These are phyloP conservation scores for Calocybe cyanea DNA, from an alignment of 768 basidiomycete genomes.

Conservation along the genomic window DNA sequence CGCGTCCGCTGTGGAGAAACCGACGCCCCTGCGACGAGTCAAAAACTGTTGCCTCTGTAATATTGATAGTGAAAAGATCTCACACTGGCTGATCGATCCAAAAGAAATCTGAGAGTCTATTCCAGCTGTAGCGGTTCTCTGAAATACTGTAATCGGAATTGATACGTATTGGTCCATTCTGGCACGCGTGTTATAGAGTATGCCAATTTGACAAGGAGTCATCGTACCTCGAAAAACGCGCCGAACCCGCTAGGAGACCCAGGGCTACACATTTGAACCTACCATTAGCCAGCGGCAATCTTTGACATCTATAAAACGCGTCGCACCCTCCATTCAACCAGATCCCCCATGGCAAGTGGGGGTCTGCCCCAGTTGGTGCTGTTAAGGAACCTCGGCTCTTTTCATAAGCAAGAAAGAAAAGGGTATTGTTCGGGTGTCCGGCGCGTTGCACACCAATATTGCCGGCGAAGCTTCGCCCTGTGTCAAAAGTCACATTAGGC, in stretches of 20 bases:
- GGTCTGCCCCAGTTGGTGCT: constrained; percentile 22
- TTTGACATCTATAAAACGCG: not conserved
- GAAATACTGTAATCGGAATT: constrained; percentile 44
- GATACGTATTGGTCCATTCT: constrained; percentile 72
- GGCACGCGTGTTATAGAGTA: not conserved
- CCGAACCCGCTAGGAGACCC: constrained; percentile 70
- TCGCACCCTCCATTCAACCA: constrained; percentile 73
- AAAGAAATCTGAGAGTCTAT: constrained; percentile 58
- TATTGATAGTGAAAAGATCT: constrained; percentile 7
- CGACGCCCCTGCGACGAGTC: constrained; percentile 44
- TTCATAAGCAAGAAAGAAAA: constrained; percentile 67
- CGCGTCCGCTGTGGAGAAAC: constrained; percentile 62
- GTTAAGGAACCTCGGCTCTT: constrained; percentile 55
- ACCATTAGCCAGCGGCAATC: not conserved
- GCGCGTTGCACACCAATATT: constrained; percentile 58
- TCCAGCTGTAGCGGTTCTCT: constrained; percentile 56
- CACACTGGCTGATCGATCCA: constrained; percentile 77
- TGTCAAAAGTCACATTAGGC: constrained; percentile 57
- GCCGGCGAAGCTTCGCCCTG: constrained; percentile 56
- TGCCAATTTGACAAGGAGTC: no score
- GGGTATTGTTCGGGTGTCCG: constrained; percentile 59
- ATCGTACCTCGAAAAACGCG: constrained; percentile 54
- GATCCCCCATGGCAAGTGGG: constrained; percentile 60
- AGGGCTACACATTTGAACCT: constrained; percentile 34
- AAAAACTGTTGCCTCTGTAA: constrained; percentile 4